phyloP scores from a whole-genome alignment of 1,284 basidiomycete genomes.

The Tylopilus orsonianus region DNA sequence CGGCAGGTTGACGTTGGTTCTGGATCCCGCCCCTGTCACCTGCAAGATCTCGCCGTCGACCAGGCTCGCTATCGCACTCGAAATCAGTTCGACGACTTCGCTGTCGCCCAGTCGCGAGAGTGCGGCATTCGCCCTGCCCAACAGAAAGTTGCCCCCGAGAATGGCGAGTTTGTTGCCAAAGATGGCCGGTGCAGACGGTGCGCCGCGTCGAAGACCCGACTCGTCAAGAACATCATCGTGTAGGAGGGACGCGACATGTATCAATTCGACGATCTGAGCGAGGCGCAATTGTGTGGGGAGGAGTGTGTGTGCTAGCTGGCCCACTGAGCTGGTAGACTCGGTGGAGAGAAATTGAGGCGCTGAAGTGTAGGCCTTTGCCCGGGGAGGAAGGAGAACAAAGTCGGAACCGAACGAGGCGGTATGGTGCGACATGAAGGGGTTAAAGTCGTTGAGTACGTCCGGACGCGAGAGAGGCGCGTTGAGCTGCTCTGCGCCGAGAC shows the following conservation, averaged over 20 bases:
- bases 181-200: slow-evolving; percentile 80
- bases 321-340: slow-evolving; percentile 17
- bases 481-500: slow-evolving; percentile 48
- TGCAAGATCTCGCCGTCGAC: slow-evolving; percentile 97
- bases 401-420: slow-evolving; percentile 52
- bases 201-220: slow-evolving; percentile 79
- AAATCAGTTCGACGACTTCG: slow-evolving; percentile 93
- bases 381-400: slow-evolving; percentile 45
- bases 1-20: too few relatives aligned
- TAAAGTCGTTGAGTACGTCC: slow-evolving; percentile 83
- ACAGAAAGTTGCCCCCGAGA: slow-evolving; percentile 93
- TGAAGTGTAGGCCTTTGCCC: slow-evolving; percentile 35
- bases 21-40: slow-evolving; percentile 49
- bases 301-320: slow-evolving; percentile 36
- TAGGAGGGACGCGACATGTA: slow-evolving; percentile 93
- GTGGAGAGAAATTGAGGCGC: slow-evolving; percentile 39
- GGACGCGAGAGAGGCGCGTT: slow-evolving; percentile 71
- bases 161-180: slow-evolving; percentile 97
- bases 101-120: slow-evolving; percentile 83
- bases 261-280: slow-evolving; percentile 98
- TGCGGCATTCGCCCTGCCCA: slow-evolving; percentile 89
- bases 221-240: slow-evolving; percentile 96
- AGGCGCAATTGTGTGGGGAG: slow-evolving; percentile 90
- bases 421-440: slow-evolving; percentile 75
- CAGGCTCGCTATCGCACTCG: slow-evolving; percentile 91